Base-by-base conservation (phyloP, 2,329 filamentous ascomycete species). In the Fusarium sp. region DNA sequence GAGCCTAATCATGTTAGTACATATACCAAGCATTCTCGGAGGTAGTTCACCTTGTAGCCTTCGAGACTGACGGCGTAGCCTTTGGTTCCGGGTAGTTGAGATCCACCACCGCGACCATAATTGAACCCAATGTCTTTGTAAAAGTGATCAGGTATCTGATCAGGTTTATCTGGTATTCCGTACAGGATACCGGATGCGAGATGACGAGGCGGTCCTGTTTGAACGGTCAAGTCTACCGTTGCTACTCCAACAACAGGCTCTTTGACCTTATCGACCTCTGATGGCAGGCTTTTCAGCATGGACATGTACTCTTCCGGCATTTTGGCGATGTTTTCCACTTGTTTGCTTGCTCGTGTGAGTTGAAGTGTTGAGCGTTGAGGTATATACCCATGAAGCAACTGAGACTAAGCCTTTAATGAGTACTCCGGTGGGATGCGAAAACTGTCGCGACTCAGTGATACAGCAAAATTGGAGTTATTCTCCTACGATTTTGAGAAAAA, bases 101-200 rank as follows among this genome's bases (percentile, higher is more conserved):
- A 63, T 35, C 72, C 71, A 2, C 71, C 71, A 3, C 56, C 64
- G 3, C 68, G 54, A 9, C 65, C 56, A 25, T 74, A 74, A 6
- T 69, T 70, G 43, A 74, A 74, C 1, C 64, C 61, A 10, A 74
- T 64, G 0, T 67, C 72, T 19, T 44, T 53, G 23, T 67, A 72
- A 3, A 61, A 74, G 3, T 42, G 10, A 28, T 72, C 71, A 0
- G 64, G 64, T 30, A 74, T 64, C 18, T 74, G 64, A n/a, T 62
- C 13, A 1, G 52, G 23, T 15, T 62, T 70, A 37, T 74, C 71
- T 3, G 71, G 71, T 23, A 72, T 66, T 9, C 72, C 72, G 1
- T 74, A 74, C 3, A 74, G 12, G 2, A 74, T 57, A 3, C 72
- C 71, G 9, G 71, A 74, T 0, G 72, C 71, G 13, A 74, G 68